These are phyloP conservation scores for Fusarium buxicola DNA, from an alignment of 2,329 filamentous ascomycete genomes.

Conservation along the genomic window DNA sequence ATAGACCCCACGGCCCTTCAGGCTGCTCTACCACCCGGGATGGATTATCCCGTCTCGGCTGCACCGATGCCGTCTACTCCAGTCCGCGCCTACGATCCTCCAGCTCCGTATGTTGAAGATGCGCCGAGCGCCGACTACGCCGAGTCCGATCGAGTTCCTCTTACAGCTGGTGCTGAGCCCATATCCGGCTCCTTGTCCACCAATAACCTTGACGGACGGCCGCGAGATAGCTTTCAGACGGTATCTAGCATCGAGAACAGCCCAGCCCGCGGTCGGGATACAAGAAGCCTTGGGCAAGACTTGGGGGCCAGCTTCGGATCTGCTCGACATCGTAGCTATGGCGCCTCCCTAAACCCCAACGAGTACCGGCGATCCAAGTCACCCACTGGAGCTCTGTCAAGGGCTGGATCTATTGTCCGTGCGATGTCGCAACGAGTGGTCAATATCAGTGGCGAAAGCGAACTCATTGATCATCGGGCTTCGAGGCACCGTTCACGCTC, in stretches of 20 bases:
- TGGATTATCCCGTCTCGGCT: conserved; percentile 49
- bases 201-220: conserved; percentile 54
- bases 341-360: conserved; percentile 65
- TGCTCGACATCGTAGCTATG: conserved; percentile 66
- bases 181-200: conserved; percentile 63
- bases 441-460: conserved; percentile 93
- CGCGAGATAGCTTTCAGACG: conserved; percentile 68
- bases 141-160: conserved; percentile 69
- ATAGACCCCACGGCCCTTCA: conserved; percentile 66
- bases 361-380: conserved; percentile 69
- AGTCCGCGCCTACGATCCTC: conserved; percentile 46
- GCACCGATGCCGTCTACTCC: conserved; percentile 38
- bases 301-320: conserved; percentile 69
- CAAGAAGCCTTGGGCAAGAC: conserved; percentile 63
- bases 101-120: conserved; percentile 53
- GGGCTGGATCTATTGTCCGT: conserved; percentile 80
- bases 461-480: conserved; percentile 79
- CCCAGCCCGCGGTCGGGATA: conserved; percentile 63
- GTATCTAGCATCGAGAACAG: conserved; percentile 67
- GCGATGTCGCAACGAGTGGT: conserved; percentile 97
- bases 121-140: conserved; percentile 52
- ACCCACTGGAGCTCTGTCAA: conserved; percentile 72
- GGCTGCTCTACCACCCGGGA: conserved; percentile 65
- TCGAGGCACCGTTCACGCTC: conserved; percentile 70
- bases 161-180: conserved; percentile 67